Evolutionary conservation across 2,329 filamentous ascomycete species (phyloP).

Genomic region (Monosporascus sp.): DNA sequence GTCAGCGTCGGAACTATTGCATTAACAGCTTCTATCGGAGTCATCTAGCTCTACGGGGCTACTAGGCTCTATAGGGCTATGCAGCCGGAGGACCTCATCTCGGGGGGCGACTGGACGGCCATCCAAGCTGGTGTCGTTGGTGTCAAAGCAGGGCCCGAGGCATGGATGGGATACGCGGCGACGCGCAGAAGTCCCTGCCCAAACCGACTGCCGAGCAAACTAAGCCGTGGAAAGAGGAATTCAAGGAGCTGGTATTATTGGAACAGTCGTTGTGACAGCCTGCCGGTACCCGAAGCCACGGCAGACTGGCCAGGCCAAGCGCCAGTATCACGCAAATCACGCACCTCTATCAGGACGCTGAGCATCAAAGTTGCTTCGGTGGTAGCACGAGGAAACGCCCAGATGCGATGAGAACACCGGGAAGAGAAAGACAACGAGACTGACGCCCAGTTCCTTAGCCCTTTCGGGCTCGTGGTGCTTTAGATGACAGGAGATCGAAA

Average conservation of each 20-base stretch:
- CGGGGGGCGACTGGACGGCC: conserved; percentile 67
- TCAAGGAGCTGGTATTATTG: conserved; percentile 44
- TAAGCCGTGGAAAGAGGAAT: conserved; percentile 49
- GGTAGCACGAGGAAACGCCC: too few species aligned
- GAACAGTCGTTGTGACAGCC: conserved; percentile 42
- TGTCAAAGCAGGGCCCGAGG: conserved; percentile 62
- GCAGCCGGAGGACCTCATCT: conserved; percentile 59
- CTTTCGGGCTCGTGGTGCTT: not conserved
- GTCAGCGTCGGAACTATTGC: conserved; percentile 68
- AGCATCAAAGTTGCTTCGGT: too few species aligned
- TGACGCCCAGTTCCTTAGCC: not conserved
- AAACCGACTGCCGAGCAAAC: conserved; percentile 44
- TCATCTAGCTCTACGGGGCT: conserved; percentile 53
- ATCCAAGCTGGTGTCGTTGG: conserved; percentile 68
- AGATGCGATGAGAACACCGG: not conserved
- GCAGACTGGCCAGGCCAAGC: not conserved
- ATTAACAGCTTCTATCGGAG: conserved; percentile 58
- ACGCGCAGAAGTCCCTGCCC: conserved; percentile 43
- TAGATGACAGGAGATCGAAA: not conserved
- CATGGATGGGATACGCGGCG: conserved; percentile 63
- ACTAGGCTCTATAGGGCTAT: conserved; percentile 56
- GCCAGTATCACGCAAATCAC: too few species aligned
- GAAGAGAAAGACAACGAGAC: not conserved
- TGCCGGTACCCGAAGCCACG: conserved; percentile 10
- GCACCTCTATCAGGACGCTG: too few species aligned